Percentiles rank a stretch among this genome's conserved stretches.
phyloP scores from a whole-genome alignment of 1,284 basidiomycete genomes.

The Sporisorium iseilematis-ciliati region DNA sequence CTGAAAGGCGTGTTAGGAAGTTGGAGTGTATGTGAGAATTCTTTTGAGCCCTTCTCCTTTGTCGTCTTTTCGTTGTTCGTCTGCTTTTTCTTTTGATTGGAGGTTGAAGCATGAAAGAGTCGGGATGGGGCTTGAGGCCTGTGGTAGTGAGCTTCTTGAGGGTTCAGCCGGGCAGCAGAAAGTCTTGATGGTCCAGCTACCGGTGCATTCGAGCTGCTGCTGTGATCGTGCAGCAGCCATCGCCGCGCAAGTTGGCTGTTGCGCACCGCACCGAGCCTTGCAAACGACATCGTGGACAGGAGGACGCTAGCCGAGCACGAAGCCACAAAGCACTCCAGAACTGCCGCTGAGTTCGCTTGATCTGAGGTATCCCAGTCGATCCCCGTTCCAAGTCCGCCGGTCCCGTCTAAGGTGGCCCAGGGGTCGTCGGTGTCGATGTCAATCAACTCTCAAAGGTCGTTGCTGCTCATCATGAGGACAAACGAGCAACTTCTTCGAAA shows the following conservation, averaged over 20 bases:
- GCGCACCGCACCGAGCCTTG: conserved; percentile 3
- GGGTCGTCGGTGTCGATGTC: no score
- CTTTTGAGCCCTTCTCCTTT: conserved; percentile 25
- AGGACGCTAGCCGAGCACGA: not conserved
- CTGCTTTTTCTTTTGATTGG: conserved; percentile 18
- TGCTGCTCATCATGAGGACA: no score
- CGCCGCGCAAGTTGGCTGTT: not conserved
- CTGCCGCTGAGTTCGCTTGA: no score
- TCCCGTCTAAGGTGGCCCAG: no score
- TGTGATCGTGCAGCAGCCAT: not conserved
- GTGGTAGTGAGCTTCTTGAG: not conserved
- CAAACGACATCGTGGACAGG: conserved; percentile 14
- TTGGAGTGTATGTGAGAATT: conserved; percentile 77
- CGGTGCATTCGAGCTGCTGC: no score
- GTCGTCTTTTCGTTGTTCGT: not conserved
- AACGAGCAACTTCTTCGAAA: no score
- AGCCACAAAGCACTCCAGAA: not conserved
- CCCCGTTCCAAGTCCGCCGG: no score
- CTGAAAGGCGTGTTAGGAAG: conserved; percentile 88
- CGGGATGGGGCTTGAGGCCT: not conserved
- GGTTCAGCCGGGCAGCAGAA: not conserved
- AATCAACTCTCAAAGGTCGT: no score
- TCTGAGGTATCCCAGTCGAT: no score
- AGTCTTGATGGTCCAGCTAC: conserved; percentile 4
- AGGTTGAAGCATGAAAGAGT: conserved; percentile 9